Percentiles rank a stretch among this genome's conserved stretches.
Evolutionary conservation across 805 yeast genomes (phyloP).

Genomic region (Pichia exigua): DNA sequence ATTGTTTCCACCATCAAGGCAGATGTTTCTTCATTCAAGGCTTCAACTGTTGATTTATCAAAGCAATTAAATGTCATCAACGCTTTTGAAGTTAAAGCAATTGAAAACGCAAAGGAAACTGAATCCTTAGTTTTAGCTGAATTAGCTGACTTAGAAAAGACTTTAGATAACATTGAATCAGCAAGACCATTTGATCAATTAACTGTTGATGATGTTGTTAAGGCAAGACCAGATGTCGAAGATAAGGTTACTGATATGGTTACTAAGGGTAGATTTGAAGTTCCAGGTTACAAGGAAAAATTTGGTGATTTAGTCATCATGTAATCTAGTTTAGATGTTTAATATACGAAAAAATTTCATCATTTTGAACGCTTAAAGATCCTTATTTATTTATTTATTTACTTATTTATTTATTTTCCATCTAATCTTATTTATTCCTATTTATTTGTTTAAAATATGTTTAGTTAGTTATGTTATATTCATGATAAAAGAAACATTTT

Average conservation of each 20-base stretch:
- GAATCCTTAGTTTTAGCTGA: conserved; percentile 84
- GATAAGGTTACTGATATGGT: conserved; percentile 93
- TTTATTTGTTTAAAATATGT: neutral
- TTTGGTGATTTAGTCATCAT: conserved; percentile 94
- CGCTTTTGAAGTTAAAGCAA: conserved; percentile 89
- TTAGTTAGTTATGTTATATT: neutral
- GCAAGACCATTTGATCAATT: conserved; percentile 98
- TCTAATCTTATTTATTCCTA: conserved; percentile 1
- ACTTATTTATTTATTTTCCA: conserved; percentile 10
- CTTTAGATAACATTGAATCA: conserved; percentile 86
- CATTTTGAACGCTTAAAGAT: neutral
- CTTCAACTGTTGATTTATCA: conserved; percentile 77
- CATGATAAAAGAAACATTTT: neutral
- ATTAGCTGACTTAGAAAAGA: conserved; percentile 75
- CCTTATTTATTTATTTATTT: conserved; percentile 12
- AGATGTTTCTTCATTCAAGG: conserved; percentile 68
- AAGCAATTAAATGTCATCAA: conserved; percentile 88
- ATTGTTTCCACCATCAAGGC: conserved; percentile 76
- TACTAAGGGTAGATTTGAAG: conserved; percentile 94
- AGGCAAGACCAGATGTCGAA: conserved; percentile 96
- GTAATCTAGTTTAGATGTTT: conserved; percentile 31
- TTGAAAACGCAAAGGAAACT: conserved; percentile 91
- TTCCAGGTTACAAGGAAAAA: conserved; percentile 97
- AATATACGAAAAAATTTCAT: conserved; percentile 7
- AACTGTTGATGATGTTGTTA: conserved; percentile 88